Evolutionary conservation across 1,284 basidiomycete species (phyloP), one percentile per base, ranked within the genome.

Genomic region (Cutaneotrichosporon spelunceum): DNA sequence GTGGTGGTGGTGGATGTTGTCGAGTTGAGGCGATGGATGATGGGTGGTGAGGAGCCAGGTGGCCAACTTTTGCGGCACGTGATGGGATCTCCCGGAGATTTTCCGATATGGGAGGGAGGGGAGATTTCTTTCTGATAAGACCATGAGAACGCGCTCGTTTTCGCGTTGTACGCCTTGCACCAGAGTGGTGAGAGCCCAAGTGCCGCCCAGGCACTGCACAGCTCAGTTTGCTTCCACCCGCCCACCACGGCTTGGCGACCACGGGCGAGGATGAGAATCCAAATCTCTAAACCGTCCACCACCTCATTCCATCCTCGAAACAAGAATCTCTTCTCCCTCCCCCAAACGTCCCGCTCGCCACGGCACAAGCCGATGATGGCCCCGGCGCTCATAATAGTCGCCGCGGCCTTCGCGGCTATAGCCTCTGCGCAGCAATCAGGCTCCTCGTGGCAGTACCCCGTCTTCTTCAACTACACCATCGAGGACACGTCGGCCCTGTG

Each of bases 61-160:
- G 52, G 52, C 52, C 52, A 53, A 53, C 52, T 53, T 53, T 53
- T 53, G 52, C 52, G 13, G 33, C 52, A 53, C 52, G 52, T 53
- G 52, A 53, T n/a, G 21, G 0, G 24, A 39, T 53, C 3, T 19
- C 4, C 52, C 52, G 52, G 21, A 4, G 3, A 24, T 53, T 39
- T 36, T 36, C 52, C 34, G n/a, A n/a, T n/a, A n/a, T n/a, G n/a
- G n/a, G n/a, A n/a, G n/a, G n/a, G n/a, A n/a, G n/a, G 52, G 3
- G 26, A 29, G 2, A 8, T 9, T 19, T 13, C 9, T 6, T 5
- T 13, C 10, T 6, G 19, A 53, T 9, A 21, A 39, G 10, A 21
- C 14, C 48, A n/a, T n/a, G n/a, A n/a, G n/a, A n/a, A n/a, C n/a
- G n/a, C n/a, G n/a, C n/a, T n/a, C n/a, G n/a, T n/a, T n/a, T n/a